These are phyloP conservation scores for Tetrahymena elliotti DNA, from an alignment of 73 alveolate genomes.

Conservation along the genomic window DNA sequence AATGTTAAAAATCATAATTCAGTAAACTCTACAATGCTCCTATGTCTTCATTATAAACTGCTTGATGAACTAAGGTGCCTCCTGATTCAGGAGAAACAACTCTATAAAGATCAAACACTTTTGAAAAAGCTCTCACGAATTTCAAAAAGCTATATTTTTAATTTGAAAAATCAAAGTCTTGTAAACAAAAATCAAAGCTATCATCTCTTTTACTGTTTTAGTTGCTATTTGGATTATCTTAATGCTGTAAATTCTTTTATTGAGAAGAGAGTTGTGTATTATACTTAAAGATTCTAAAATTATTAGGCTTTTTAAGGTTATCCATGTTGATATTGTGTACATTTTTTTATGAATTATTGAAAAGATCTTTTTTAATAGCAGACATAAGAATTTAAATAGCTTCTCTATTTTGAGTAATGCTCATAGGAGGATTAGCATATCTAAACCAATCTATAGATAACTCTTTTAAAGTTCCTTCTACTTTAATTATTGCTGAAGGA, in stretches of 20 bases:
- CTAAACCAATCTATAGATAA: conserved; percentile 76
- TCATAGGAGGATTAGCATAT: conserved; percentile 61
- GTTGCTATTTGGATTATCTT: neutral
- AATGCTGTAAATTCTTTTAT: neutral
- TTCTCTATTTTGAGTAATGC: neutral
- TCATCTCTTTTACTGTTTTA: neutral
- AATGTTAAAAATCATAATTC: conserved; percentile 13
- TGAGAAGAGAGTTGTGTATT: neutral
- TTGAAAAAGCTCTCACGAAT: conserved; percentile 25
- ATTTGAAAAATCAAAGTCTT: conserved; percentile 1
- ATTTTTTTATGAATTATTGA: conserved; percentile 13
- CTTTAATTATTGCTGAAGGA: conserved; percentile 60
- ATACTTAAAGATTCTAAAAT: neutral
- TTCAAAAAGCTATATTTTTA: conserved; percentile 9
- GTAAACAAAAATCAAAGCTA: neutral
- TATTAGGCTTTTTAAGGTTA: neutral
- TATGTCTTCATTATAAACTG: conserved; percentile 38
- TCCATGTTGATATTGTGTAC: conserved; percentile 3
- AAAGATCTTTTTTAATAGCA: conserved; percentile 29
- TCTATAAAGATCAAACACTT: conserved; percentile 24
- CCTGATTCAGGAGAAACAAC: conserved; percentile 35
- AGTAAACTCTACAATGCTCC: conserved; percentile 51
- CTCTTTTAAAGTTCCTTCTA: conserved; percentile 38
- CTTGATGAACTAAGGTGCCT: conserved; percentile 48
- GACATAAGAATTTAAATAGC: conserved; percentile 28